A percentile compares a stretch with the other conserved stretches of the same genome.
Evolutionary conservation across 2,329 filamentous ascomycete genomes (phyloP).

Genomic region (Aspergillus clavatus): DNA sequence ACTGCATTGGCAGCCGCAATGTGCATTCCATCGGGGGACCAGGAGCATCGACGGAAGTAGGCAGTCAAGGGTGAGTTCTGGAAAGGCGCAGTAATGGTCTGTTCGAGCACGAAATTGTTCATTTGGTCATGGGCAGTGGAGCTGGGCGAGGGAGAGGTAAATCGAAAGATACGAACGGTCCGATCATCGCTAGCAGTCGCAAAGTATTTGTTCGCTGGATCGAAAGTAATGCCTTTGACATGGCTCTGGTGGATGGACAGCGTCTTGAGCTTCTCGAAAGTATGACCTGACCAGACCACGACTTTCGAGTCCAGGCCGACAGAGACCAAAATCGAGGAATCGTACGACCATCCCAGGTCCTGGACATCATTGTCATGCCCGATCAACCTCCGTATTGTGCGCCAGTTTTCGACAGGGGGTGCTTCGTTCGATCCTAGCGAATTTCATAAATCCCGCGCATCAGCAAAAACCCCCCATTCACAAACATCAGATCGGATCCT

Average conservation of each 20-base stretch:
- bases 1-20: slow-evolving; percentile 96
- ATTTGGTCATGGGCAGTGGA: slow-evolving; percentile 92
- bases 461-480: slow-evolving; percentile 1
- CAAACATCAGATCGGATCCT: not conserved
- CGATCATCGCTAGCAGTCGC: slow-evolving; percentile 96
- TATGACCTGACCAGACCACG: slow-evolving; percentile 96
- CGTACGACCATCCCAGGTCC: slow-evolving; percentile 92
- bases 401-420: slow-evolving; percentile 95
- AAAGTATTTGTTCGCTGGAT: slow-evolving; percentile 98
- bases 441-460: slow-evolving; percentile 3
- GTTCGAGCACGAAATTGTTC: slow-evolving; percentile 92
- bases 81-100: slow-evolving; percentile 85
- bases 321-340: slow-evolving; percentile 91
- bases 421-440: slow-evolving; percentile 71
- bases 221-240: slow-evolving; percentile 97
- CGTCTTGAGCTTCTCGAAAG: slow-evolving; percentile 96
- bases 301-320: slow-evolving; percentile 97
- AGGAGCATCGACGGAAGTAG: slow-evolving; percentile 93
- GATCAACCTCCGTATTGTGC: slow-evolving; percentile 85
- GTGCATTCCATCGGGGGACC: slow-evolving; percentile 95
- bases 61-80: slow-evolving; percentile 89
- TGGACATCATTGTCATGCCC: slow-evolving; percentile 99
- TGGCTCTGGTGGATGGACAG: slow-evolving; percentile 91
- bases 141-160: slow-evolving; percentile 84
- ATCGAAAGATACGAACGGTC: slow-evolving; percentile 93